A percentile compares a stretch with the other conserved stretches of the same genome.
phyloP scores from a whole-genome alignment of 1,284 basidiomycete species.

The Ceratobasidium sp. region DNA sequence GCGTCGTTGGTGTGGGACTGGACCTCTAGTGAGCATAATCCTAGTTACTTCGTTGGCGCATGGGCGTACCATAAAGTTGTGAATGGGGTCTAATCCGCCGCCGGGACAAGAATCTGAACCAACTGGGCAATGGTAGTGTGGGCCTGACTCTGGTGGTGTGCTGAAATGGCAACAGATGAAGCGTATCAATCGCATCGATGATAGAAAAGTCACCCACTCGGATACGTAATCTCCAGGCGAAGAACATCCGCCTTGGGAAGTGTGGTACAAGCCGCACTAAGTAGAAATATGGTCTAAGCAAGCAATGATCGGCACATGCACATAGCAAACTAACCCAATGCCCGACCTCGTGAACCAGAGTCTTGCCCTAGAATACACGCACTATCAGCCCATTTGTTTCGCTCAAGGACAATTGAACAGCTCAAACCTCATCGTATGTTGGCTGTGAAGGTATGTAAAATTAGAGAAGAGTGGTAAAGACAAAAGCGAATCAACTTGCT shows the following conservation, averaged over 20 bases:
- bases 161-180: background rate
- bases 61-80: background rate
- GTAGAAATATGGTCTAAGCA: background rate
- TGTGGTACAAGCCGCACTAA: background rate
- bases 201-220: background rate
- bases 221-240: background rate
- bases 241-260: background rate
- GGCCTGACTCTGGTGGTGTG: background rate
- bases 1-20: background rate
- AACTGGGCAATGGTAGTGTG: background rate
- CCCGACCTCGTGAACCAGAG: slow-evolving; percentile 1
- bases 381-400: too few relatives aligned
- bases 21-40: background rate
- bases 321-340: background rate
- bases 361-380: background rate
- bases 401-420: too few relatives aligned
- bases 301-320: background rate
- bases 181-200: background rate
- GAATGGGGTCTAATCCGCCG: background rate
- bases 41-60: background rate
- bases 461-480: background rate
- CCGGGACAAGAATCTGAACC: background rate
- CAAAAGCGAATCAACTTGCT: background rate
- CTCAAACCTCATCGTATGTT: background rate
- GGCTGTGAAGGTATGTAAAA: background rate